Evolutionary conservation across 306 rosid genomes (phyloP).

Genomic region (Echinosophora koreensis): DNA sequence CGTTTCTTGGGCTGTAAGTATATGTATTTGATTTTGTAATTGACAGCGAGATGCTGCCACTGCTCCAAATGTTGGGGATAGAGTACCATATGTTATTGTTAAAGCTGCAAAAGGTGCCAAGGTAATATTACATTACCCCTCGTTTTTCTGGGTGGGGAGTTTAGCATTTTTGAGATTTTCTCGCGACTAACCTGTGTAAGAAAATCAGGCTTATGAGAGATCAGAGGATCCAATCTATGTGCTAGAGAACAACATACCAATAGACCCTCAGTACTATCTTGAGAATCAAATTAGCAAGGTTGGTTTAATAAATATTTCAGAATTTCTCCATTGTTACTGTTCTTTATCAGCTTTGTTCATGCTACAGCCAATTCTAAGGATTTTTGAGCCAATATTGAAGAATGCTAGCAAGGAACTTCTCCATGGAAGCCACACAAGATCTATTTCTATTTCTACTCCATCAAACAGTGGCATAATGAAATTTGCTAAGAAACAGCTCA

Average conservation of each 20-base stretch:
- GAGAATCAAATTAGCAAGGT: slow-evolving; percentile 98
- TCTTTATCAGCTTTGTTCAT: slow-evolving; percentile 45
- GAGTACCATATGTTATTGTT: slow-evolving; percentile 94
- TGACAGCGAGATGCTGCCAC: slow-evolving; percentile 96
- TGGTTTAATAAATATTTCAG: slow-evolving; percentile 38
- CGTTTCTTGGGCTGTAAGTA: slow-evolving; percentile 17
- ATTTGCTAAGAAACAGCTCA: slow-evolving; percentile 87
- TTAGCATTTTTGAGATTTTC: slow-evolving; percentile 32
- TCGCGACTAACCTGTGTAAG: slow-evolving; percentile 39
- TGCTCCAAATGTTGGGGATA: slow-evolving; percentile 98
- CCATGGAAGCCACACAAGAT: slow-evolving; percentile 95
- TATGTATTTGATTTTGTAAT: slow-evolving; percentile 41
- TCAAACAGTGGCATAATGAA: slow-evolving; percentile 93
- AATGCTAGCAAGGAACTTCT: slow-evolving; percentile 98
- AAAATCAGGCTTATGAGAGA: slow-evolving; percentile 86
- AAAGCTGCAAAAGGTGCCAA: slow-evolving; percentile 98
- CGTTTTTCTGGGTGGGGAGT: neutral
- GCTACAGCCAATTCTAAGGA: slow-evolving; percentile 92
- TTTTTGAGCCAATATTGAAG: slow-evolving; percentile 95
- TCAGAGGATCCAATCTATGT: slow-evolving; percentile 99
- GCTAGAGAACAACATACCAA: slow-evolving; percentile 93
- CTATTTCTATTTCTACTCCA: slow-evolving; percentile 92
- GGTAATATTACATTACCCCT: slow-evolving; percentile 54
- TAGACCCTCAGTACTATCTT: slow-evolving; percentile 97
- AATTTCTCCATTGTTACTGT: slow-evolving; percentile 28